A percentile compares a stretch with the other conserved stretches of the same genome.
phyloP scores from a whole-genome alignment of 2,329 filamentous ascomycete species.

The Calonectria henricotiae region DNA sequence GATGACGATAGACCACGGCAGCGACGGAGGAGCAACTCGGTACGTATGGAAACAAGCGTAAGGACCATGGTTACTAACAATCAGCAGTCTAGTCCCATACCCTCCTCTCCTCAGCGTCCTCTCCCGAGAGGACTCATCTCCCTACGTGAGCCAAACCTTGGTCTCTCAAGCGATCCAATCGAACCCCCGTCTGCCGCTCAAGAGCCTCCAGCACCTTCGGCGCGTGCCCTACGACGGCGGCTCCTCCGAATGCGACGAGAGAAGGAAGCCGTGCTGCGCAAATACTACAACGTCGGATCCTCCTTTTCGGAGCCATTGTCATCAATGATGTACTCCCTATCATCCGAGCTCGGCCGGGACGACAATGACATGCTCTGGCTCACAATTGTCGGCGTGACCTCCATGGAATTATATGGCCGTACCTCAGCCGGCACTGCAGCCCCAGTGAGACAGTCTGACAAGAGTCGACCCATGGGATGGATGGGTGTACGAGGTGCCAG shows the following conservation, averaged over 20 bases:
- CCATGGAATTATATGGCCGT: conserved; percentile 90
- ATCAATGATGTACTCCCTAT: conserved; percentile 93
- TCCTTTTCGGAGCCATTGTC: conserved; percentile 97
- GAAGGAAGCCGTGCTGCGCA: conserved; percentile 82
- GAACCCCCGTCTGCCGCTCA: conserved; percentile 74
- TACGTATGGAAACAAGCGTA: conserved; percentile 61
- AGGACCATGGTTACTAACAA: conserved; percentile 40
- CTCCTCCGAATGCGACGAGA: conserved; percentile 83
- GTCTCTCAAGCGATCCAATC: conserved; percentile 66
- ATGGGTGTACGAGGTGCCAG: conserved; percentile 86
- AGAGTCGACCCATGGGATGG: conserved; percentile 78
- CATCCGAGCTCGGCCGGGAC: conserved; percentile 94
- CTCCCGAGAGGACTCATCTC: conserved; percentile 74
- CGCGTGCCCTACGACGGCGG: conserved; percentile 80
- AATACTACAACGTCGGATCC: conserved; percentile 89
- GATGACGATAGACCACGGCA: conserved; percentile 85
- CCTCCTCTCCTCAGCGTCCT: conserved; percentile 75
- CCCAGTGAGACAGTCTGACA: conserved; percentile 70
- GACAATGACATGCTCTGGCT: conserved; percentile 98
- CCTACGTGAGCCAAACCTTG: conserved; percentile 65
- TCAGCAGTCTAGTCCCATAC: conserved; percentile 76
- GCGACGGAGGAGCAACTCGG: conserved; percentile 89
- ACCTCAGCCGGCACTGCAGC: conserved; percentile 85
- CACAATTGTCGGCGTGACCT: conserved; percentile 94
- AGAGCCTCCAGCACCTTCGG: conserved; percentile 76